phyloP scores from a whole-genome alignment of 768 basidiomycete genomes.

The Lactarius indigo region DNA sequence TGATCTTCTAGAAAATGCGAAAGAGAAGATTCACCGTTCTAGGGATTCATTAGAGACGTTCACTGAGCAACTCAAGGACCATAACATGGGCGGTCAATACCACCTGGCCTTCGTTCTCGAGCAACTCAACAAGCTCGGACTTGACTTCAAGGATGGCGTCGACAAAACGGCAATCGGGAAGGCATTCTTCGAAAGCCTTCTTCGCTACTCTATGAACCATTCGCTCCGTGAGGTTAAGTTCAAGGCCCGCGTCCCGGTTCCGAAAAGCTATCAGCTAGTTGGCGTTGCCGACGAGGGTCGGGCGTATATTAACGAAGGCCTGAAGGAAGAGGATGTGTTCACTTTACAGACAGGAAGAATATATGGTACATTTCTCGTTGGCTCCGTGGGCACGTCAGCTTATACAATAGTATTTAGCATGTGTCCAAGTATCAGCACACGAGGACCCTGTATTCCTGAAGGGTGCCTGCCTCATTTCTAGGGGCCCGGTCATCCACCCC shows the following conservation, averaged over 20 bases:
- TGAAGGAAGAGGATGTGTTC: conserved; percentile 4
- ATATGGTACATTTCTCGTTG: conserved; percentile 10
- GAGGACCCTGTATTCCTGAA: conserved; percentile 6
- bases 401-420: conserved; percentile 6
- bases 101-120: conserved; percentile 48
- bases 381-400: neutral
- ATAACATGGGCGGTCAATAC: conserved; percentile 47
- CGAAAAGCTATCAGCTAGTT: conserved; percentile 63
- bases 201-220: conserved; percentile 58
- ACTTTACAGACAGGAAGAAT: conserved; percentile 10
- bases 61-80: conserved; percentile 43
- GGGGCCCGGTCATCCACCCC: conserved; percentile 36
- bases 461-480: conserved; percentile 27
- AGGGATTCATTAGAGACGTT: conserved; percentile 53
- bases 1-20: conserved; percentile 55
- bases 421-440: conserved; percentile 9
- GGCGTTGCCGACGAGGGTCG: conserved; percentile 82
- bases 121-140: conserved; percentile 44
- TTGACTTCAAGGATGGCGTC: conserved; percentile 42
- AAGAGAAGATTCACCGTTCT: conserved; percentile 55
- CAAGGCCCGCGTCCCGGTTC: conserved; percentile 68
- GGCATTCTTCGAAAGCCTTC: conserved; percentile 53
- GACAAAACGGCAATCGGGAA: conserved; percentile 42
- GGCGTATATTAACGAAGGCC: conserved; percentile 16
- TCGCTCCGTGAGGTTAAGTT: conserved; percentile 74